Conservation (phyloP, 176 grass and related monocot species). For the Carex littledalei region DNA sequence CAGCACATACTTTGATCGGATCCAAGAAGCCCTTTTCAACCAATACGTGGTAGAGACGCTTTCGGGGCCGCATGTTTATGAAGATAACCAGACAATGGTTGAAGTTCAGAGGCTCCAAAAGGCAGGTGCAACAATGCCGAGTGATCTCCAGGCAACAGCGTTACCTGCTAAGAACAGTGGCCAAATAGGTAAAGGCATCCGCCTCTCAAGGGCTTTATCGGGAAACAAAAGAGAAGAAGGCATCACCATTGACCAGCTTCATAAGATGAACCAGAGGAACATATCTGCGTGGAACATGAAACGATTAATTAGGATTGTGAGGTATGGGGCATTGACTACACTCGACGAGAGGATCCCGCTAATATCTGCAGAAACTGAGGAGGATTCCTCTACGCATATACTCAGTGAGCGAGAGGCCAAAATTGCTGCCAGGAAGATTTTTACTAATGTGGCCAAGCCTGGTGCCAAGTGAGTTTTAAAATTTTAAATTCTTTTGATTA, state of each 20-base stretch:
- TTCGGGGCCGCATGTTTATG: conserved; percentile 64
- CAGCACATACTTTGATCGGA: conserved; percentile 94
- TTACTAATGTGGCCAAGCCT: conserved; percentile 67
- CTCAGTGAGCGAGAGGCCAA: conserved; percentile 84
- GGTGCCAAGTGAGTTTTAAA: conserved; percentile 48
- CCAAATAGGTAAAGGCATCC: conserved; percentile 29
- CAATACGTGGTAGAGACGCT: conserved; percentile 96
- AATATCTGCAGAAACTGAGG: conserved; percentile 17
- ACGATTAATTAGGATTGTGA: conserved; percentile 79
- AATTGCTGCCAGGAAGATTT: conserved; percentile 81
- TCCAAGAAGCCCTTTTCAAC: conserved; percentile 93
- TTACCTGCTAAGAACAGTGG: conserved; percentile 30
- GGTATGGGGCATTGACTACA: conserved; percentile 62
- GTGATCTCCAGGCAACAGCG: conserved; percentile 42
- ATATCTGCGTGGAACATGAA: conserved; percentile 98
- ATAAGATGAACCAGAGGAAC: conserved; percentile 85
- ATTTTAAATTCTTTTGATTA: not conserved
- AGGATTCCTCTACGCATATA: conserved; percentile 58
- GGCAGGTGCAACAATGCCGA: conserved; percentile 54
- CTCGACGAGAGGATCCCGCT: conserved; percentile 68
- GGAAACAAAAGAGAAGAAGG: conserved; percentile 54
- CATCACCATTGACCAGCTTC: conserved; percentile 77
- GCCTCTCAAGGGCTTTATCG: conserved; percentile 27
- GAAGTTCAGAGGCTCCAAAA: conserved; percentile 78
- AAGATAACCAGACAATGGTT: conserved; percentile 58